Percentiles rank a stretch among this genome's conserved stretches.
These are phyloP conservation scores for Akanthomyces uredinophilus DNA, from an alignment of 2,329 filamentous ascomycete genomes.

Conservation along the genomic window DNA sequence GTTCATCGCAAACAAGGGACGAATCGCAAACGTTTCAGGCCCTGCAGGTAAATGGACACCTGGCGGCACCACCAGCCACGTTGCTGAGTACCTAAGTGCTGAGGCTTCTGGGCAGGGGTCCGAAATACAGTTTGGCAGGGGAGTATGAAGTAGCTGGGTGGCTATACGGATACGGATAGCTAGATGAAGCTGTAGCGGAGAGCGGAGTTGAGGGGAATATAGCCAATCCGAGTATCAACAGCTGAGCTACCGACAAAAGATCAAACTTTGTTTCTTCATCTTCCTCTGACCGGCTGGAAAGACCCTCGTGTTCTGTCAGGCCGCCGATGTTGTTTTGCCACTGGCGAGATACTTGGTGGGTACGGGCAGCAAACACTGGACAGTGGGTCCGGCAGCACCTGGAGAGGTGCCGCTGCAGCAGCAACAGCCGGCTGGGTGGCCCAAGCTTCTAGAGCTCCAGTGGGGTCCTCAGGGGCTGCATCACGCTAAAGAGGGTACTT, in stretches of 20 bases:
- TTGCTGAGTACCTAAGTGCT: background rate
- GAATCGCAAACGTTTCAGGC: conserved; percentile 11
- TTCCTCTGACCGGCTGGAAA: no score
- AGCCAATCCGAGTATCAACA: no score
- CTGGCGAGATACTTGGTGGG: background rate
- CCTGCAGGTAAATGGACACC: background rate
- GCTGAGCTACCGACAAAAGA: no score
- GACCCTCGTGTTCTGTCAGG: background rate
- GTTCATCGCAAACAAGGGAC: background rate
- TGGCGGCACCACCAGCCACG: background rate
- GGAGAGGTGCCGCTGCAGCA: background rate
- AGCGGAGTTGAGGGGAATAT: no score
- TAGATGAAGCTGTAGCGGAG: no score
- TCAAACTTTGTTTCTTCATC: no score
- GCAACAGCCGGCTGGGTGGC: background rate
- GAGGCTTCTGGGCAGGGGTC: background rate
- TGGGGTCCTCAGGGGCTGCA: background rate
- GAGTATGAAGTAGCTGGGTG: no score
- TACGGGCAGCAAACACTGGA: background rate
- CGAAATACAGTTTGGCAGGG: no score
- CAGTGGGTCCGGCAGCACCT: conserved; percentile 3
- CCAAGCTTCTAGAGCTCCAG: background rate
- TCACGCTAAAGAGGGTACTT: background rate
- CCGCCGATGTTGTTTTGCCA: no score
- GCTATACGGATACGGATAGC: no score